A percentile compares a stretch with the other conserved stretches of the same genome.
Evolutionary conservation across 2,329 filamentous ascomycete species (phyloP).

Genomic region (Paracamarosporium sp.): DNA sequence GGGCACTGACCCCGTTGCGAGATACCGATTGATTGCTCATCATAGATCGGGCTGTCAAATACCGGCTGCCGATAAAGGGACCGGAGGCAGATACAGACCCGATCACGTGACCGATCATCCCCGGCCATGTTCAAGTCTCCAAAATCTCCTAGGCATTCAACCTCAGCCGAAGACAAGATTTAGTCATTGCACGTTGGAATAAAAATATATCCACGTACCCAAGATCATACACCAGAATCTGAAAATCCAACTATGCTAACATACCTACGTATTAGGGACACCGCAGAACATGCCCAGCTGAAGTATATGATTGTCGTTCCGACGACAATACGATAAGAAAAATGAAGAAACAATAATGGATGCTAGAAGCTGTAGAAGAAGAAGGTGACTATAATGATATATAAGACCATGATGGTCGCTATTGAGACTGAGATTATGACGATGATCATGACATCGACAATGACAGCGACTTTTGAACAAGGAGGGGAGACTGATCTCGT

Average conservation of each 20-base stretch:
- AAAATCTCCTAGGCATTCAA: too few relatives aligned
- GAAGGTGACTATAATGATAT: background rate
- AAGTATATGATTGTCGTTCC: too few relatives aligned
- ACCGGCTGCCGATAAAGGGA: background rate
- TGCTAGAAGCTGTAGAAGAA: background rate
- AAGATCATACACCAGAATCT: too few relatives aligned
- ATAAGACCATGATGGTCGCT: too few relatives aligned
- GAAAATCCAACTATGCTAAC: too few relatives aligned
- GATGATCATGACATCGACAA: background rate
- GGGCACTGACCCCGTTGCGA: background rate
- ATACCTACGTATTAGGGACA: too few relatives aligned
- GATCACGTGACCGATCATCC: background rate
- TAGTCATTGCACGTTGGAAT: too few relatives aligned
- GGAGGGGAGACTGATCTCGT: background rate
- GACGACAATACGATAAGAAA: background rate
- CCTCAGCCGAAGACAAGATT: too few relatives aligned
- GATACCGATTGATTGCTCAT: slow-evolving; percentile 1
- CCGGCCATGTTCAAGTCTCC: background rate
- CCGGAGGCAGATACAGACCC: background rate
- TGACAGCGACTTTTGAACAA: background rate
- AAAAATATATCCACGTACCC: too few relatives aligned
- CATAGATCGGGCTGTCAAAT: background rate
- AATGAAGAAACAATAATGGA: background rate
- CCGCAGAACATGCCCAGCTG: too few relatives aligned
- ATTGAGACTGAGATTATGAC: too few relatives aligned